Percentiles rank a stretch among this genome's conserved stretches.
phyloP scores from a whole-genome alignment of 2,329 filamentous ascomycete genomes.

The Pyrenochaeta sp. region DNA sequence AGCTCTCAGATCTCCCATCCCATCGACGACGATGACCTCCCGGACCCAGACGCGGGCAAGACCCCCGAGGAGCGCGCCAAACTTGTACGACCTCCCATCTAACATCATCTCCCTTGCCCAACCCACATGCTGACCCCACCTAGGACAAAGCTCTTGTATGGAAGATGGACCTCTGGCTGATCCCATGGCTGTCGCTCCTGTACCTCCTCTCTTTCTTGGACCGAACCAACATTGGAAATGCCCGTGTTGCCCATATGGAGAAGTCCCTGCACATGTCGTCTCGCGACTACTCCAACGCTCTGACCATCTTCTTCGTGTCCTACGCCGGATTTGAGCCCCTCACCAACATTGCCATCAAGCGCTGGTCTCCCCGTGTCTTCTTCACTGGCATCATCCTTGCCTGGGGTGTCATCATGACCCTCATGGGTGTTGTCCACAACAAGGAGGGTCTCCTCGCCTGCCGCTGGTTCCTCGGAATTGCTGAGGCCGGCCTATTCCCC shows the following conservation, averaged over 20 bases:
- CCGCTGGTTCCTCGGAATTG: slow-evolving; percentile 48
- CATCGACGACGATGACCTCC: slow-evolving; percentile 42
- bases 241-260: slow-evolving; percentile 45
- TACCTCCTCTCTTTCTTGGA: slow-evolving; percentile 53
- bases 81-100: slow-evolving; percentile 32
- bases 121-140: slow-evolving; percentile 20
- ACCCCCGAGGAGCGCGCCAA: slow-evolving; percentile 42
- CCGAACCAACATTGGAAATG: slow-evolving; percentile 56
- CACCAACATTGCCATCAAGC: slow-evolving; percentile 69
- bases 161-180: slow-evolving; percentile 52
- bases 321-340: slow-evolving; percentile 60
- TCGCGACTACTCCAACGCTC: slow-evolving; percentile 68
- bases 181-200: slow-evolving; percentile 51
- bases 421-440: slow-evolving; percentile 57
- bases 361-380: slow-evolving; percentile 59
- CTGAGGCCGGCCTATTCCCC: slow-evolving; percentile 49
- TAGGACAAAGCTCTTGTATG: slow-evolving; percentile 49
- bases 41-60: slow-evolving; percentile 45
- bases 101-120: not conserved
- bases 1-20: slow-evolving; percentile 33
- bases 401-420: slow-evolving; percentile 59
- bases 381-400: slow-evolving; percentile 56
- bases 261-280: slow-evolving; percentile 48
- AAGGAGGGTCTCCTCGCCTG: slow-evolving; percentile 44
- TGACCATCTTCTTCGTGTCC: slow-evolving; percentile 70